phyloP scores from a whole-genome alignment of 179 eudicot species.

The Spinacia oleracea region DNA sequence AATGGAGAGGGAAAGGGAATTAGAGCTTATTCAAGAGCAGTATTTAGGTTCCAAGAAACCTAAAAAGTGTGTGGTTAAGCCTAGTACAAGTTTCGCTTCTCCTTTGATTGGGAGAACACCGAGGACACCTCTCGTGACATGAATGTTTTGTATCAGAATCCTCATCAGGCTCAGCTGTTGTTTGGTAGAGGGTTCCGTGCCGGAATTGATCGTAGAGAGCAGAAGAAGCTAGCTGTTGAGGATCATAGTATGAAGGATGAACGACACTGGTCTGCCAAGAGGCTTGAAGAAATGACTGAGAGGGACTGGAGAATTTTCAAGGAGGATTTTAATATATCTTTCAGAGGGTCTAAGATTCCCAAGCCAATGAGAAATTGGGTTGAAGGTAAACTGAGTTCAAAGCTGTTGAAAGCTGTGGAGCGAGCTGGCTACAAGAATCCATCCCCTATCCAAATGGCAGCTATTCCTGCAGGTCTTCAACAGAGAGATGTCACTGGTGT shows the following conservation, averaged over 20 bases:
- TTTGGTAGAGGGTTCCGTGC: conserved; percentile 90
- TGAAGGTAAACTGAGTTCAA: conserved; percentile 67
- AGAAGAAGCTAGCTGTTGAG: conserved; percentile 87
- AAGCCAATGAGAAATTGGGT: conserved; percentile 87
- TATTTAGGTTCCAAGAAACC: conserved; percentile 84
- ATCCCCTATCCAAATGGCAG: conserved; percentile 93
- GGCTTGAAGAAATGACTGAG: conserved; percentile 88
- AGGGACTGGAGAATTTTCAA: conserved; percentile 94
- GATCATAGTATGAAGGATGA: conserved; percentile 80
- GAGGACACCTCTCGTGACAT: conserved; percentile 90
- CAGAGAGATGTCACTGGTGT: conserved; percentile 90
- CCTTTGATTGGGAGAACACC: conserved; percentile 70
- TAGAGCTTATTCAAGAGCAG: conserved; percentile 82
- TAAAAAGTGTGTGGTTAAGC: conserved; percentile 83
- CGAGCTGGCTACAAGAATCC: conserved; percentile 81
- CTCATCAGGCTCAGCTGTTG: conserved; percentile 80
- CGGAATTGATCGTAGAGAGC: conserved; percentile 87
- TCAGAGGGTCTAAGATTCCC: conserved; percentile 81
- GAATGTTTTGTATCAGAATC: conserved; percentile 79
- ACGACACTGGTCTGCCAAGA: conserved; percentile 87
- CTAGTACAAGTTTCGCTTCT: conserved; percentile 85
- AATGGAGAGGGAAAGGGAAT: conserved; percentile 71
- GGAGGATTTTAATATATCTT: conserved; percentile 83
- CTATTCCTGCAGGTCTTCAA: conserved; percentile 81
- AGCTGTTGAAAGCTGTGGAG: conserved; percentile 82